Evolutionary conservation across 2,329 filamentous ascomycete species (phyloP), one percentile per base, ranked within the genome.

Genomic region (Drechslerella dactyloides): DNA sequence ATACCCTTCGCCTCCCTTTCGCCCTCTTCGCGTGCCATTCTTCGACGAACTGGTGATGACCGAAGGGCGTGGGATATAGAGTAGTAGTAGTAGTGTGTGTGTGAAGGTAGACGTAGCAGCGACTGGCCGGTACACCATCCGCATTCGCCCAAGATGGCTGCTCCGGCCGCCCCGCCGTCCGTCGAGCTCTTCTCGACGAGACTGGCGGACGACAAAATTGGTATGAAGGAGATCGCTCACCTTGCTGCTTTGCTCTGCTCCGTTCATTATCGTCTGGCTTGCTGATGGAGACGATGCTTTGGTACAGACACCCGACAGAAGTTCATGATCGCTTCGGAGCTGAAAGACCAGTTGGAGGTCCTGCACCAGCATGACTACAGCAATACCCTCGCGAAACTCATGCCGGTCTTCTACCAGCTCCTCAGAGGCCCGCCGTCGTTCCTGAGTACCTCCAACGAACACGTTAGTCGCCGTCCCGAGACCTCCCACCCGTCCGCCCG

Each of bases 281-380:
- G 23, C 19, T 48, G 15, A 33, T 21, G 48, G 40, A 37, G 23
- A 52, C 53, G 15, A 8, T 23, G 27, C 2, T 33, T 33, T 5
- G 50, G 37, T 27, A 46, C 76, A 96, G 94, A 97, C 82, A 82
- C 89, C 68, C 91, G 90, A 82, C 81, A 87, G 68, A 96, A 93
- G 82, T 85, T 90, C 73, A 90, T 91, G 77, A 87, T 92, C 74
- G 91, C 93, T 73, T 87, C 89, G 58, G 89, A 93, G 75, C 84
- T 99, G 77, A 91, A 94, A 79, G 96, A 99, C 81, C 91, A 86
- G 77, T 88, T 97, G 76, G 96, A 99, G 75, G 85, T 91, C 77
- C 96, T 94, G 61, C 87, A 86, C 77, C 88, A 90, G 59, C 84
- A 85, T 62, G 87, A 87, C 76, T 99, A 97, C 79, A 81, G 86